A percentile compares a stretch with the other conserved stretches of the same genome.
Evolutionary conservation across 2,329 filamentous ascomycete species (phyloP).

Genomic region (Colletotrichum tropicicola): DNA sequence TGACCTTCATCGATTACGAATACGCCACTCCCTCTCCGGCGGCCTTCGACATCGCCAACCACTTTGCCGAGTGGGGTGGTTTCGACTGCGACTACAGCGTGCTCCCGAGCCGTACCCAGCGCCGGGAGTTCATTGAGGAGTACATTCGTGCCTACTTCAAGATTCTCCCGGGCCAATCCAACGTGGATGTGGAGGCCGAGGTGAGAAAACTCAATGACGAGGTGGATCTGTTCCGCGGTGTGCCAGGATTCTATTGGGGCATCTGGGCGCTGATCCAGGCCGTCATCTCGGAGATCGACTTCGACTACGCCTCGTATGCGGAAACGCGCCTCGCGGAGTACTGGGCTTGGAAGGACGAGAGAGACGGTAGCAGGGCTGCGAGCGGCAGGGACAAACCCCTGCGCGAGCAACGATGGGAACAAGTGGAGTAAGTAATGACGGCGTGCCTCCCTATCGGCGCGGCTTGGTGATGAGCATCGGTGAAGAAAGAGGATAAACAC

Average conservation of each 20-base stretch:
- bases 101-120: conserved; percentile 80
- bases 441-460: neutral
- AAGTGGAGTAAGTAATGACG: conserved; percentile 45
- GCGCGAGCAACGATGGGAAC: conserved; percentile 83
- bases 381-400: conserved; percentile 71
- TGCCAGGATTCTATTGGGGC: conserved; percentile 92
- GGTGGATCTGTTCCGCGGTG: conserved; percentile 86
- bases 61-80: conserved; percentile 98
- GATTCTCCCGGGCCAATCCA: conserved; percentile 52
- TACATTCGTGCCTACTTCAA: conserved; percentile 82
- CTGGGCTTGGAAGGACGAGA: conserved; percentile 87
- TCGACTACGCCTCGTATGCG: conserved; percentile 94
- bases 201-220: conserved; percentile 77
- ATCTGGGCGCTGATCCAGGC: conserved; percentile 97
- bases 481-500: neutral
- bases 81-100: conserved; percentile 92
- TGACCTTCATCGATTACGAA: conserved; percentile 97
- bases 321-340: conserved; percentile 89
- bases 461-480: neutral
- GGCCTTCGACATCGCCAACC: conserved; percentile 96
- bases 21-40: conserved; percentile 95
- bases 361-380: conserved; percentile 66
- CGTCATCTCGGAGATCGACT: conserved; percentile 93
- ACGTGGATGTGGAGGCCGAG: conserved; percentile 67
- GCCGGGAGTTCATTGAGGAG: conserved; percentile 82